These are phyloP conservation scores for Capniomyces stellatus DNA, from an alignment of 371 early-diverging fungal species.

Conservation along the genomic window DNA sequence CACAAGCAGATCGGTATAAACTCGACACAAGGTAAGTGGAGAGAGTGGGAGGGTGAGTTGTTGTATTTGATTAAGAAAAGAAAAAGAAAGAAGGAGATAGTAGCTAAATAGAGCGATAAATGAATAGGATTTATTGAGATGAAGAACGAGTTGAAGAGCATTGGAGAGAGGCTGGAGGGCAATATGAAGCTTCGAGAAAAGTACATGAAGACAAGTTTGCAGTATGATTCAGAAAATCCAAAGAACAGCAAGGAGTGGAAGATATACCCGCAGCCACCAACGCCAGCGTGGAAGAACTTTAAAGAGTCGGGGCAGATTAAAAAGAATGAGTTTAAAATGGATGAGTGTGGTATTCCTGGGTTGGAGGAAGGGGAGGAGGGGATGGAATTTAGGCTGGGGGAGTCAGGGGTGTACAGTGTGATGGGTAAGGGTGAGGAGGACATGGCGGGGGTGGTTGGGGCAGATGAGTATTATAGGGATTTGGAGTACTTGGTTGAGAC, in stretches of 20 bases:
- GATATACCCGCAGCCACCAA: slow-evolving; percentile 79
- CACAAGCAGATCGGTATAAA: no score
- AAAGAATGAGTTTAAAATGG: slow-evolving; percentile 34
- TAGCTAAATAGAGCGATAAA: no score
- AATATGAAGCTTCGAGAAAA: slow-evolving; percentile 40
- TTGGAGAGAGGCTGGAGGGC: neutral
- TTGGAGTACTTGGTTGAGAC: slow-evolving; percentile 64
- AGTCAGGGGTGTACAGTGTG: slow-evolving; percentile 35
- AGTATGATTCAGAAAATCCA: slow-evolving; percentile 69
- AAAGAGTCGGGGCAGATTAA: slow-evolving; percentile 4
- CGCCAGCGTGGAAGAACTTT: slow-evolving; percentile 32
- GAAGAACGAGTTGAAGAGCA: neutral
- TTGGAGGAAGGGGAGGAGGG: neutral
- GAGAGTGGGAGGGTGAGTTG: neutral
- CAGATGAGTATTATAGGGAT: slow-evolving; percentile 78
- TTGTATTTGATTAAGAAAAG: neutral
- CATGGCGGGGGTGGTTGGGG: slow-evolving; percentile 41
- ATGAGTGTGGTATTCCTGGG: slow-evolving; percentile 41
- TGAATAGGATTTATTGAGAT: neutral
- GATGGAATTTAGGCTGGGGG: slow-evolving; percentile 26
- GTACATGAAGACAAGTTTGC: slow-evolving; percentile 65
- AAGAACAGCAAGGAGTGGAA: slow-evolving; percentile 60
- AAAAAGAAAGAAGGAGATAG: no score
- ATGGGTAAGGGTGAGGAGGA: slow-evolving; percentile 11
- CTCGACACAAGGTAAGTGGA: neutral